Evolutionary conservation across 495 filamentous ascomycete species (phyloP).

Genomic region (Aspergillus hancockii): DNA sequence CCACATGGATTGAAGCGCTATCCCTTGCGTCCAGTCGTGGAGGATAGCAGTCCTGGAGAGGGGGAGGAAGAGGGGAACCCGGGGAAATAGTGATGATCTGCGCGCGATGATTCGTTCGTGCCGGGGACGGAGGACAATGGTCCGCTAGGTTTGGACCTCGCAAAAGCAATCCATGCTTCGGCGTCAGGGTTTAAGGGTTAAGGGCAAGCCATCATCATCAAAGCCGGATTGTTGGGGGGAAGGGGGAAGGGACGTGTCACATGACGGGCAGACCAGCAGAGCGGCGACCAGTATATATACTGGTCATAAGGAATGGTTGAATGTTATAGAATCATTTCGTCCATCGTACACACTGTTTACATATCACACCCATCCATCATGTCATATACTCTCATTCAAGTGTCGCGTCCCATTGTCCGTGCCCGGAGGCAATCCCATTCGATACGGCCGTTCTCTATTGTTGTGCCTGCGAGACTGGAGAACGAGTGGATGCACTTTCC

Average conservation of each 20-base stretch:
- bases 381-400: constrained; percentile 17
- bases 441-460: constrained; percentile 57
- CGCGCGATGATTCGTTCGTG: not conserved
- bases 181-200: no score
- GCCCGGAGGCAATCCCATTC: constrained; percentile 33
- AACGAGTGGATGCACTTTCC: constrained; percentile 62
- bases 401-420: constrained; percentile 47
- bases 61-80: not conserved
- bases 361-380: constrained; percentile 9
- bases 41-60: not conserved
- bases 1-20: not conserved
- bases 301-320: no score
- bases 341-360: not conserved
- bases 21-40: not conserved
- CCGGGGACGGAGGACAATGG: constrained; percentile 16
- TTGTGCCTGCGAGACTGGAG: constrained; percentile 55
- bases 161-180: not conserved
- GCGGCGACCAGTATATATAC: not conserved
- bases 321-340: no score
- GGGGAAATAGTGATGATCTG: not conserved
- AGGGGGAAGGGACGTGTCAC: no score
- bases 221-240: constrained; percentile 11
- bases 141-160: constrained; percentile 9
- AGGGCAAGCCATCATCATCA: not conserved
- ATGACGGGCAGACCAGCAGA: constrained; percentile 11